Percentiles rank a stretch among this genome's conserved stretches.
These are phyloP conservation scores for Sicyos edulis DNA, from an alignment of 306 rosid species.

Conservation along the genomic window DNA sequence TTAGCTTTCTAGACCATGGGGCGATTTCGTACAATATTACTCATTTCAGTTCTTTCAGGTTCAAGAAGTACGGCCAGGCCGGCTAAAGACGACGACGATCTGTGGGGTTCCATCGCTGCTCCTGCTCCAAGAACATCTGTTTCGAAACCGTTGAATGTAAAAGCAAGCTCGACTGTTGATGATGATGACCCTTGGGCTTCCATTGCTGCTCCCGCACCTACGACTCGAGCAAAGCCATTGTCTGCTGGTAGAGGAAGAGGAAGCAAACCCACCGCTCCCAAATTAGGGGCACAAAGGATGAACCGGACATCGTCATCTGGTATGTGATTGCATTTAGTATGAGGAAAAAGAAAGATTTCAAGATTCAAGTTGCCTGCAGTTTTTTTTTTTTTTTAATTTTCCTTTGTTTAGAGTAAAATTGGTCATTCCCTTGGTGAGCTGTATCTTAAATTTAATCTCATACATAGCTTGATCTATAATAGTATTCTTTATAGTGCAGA, in stretches of 20 bases:
- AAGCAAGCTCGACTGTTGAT: constrained; percentile 32
- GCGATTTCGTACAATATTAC: not conserved
- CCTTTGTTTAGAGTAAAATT: constrained; percentile 7
- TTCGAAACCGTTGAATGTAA: constrained; percentile 53
- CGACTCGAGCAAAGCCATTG: constrained; percentile 73
- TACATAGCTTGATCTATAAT: constrained; percentile 6
- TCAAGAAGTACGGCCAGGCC: constrained; percentile 46
- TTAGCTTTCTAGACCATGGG: not conserved
- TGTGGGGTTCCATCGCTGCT: constrained; percentile 92
- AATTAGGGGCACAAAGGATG: constrained; percentile 87
- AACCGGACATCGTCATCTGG: constrained; percentile 70
- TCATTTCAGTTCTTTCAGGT: constrained; percentile 29
- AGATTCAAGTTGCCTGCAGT: constrained; percentile 4
- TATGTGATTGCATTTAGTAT: constrained; percentile 33
- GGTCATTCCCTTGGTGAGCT: constrained; percentile 4
- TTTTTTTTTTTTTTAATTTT: not conserved
- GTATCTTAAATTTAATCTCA: constrained; percentile 9
- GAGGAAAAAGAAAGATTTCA: not conserved
- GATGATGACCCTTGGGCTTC: constrained; percentile 97
- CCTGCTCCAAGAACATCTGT: constrained; percentile 74
- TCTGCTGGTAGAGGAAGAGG: constrained; percentile 66
- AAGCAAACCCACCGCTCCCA: constrained; percentile 65
- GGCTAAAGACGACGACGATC: constrained; percentile 58
- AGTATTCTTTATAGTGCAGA: constrained; percentile 16
- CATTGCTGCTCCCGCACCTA: constrained; percentile 92